Conservation (phyloP, 2,329 filamentous ascomycete species). For the Sclerotiophoma versabilis region DNA sequence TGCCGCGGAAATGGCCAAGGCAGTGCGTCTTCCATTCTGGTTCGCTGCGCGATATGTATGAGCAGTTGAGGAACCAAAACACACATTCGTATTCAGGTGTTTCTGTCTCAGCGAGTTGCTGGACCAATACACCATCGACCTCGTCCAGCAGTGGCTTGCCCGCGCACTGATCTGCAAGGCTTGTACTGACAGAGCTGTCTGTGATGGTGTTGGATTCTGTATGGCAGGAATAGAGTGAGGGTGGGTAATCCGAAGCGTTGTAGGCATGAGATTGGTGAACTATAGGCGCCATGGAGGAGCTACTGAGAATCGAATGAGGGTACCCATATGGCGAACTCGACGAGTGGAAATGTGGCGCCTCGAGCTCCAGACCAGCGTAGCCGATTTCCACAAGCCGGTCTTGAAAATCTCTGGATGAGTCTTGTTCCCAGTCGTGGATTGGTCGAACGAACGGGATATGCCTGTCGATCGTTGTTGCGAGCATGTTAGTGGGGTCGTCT, state of each 20-base stretch:
- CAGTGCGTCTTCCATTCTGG: slow-evolving; percentile 44
- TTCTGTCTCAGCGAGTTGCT: slow-evolving; percentile 12
- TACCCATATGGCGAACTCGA: background rate
- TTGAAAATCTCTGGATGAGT: background rate
- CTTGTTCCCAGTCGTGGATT: background rate
- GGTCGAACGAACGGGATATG: background rate
- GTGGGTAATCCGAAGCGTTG: slow-evolving; percentile 19
- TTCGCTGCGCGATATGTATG: slow-evolving; percentile 25
- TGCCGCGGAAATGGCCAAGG: slow-evolving; percentile 42
- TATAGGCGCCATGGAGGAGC: slow-evolving; percentile 43
- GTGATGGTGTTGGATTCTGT: slow-evolving; percentile 32
- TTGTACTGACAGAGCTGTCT: slow-evolving; percentile 38
- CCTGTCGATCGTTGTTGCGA: background rate
- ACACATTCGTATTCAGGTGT: slow-evolving; percentile 38
- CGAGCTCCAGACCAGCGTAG: background rate
- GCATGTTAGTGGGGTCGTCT: slow-evolving; percentile 5
- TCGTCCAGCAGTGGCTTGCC: slow-evolving; percentile 37
- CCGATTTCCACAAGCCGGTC: background rate
- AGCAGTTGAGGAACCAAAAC: slow-evolving; percentile 46
- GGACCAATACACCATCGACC: slow-evolving; percentile 37
- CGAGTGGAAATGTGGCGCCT: background rate
- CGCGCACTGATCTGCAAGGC: slow-evolving; percentile 29
- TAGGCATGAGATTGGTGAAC: slow-evolving; percentile 37
- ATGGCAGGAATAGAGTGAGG: slow-evolving; percentile 35
- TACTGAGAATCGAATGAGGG: slow-evolving; percentile 23